Evolutionary conservation across 345 rosid genomes (phyloP).

Genomic region (Salix brachista): DNA sequence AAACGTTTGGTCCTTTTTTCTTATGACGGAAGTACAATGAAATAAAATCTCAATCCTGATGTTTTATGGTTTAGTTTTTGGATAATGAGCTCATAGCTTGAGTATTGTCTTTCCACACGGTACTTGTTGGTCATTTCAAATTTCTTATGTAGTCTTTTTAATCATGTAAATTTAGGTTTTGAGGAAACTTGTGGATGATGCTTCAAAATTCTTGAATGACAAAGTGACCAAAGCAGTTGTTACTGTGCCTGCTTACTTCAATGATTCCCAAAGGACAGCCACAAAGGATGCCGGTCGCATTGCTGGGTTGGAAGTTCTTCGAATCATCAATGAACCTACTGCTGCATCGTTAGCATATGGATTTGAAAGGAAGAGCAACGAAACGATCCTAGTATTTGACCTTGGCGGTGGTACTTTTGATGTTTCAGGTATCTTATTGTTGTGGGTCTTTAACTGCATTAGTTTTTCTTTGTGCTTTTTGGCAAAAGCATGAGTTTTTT

Average conservation of each 20-base stretch:
- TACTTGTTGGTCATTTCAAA: background rate
- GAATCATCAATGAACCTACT: constrained; percentile 95
- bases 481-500: background rate
- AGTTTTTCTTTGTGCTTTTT: background rate
- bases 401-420: constrained; percentile 99
- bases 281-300: constrained; percentile 84
- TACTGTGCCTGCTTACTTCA: constrained; percentile 33
- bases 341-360: constrained; percentile 99
- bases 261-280: constrained; percentile 64
- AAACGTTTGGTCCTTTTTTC: background rate
- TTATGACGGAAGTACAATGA: background rate
- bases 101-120: background rate
- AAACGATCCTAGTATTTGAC: constrained; percentile 94
- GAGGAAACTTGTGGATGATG: constrained; percentile 97
- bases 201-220: constrained; percentile 42
- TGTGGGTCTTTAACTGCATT: background rate
- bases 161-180: constrained; percentile 46
- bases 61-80: background rate
- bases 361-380: constrained; percentile 89
- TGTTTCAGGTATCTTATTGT: constrained; percentile 66
- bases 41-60: background rate
- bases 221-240: constrained; percentile 29
- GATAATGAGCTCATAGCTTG: background rate
- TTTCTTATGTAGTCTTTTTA: background rate
- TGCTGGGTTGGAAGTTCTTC: constrained; percentile 46